phyloP scores from a whole-genome alignment of 148 eudicot species.

The Fagopyrum tataricum region DNA sequence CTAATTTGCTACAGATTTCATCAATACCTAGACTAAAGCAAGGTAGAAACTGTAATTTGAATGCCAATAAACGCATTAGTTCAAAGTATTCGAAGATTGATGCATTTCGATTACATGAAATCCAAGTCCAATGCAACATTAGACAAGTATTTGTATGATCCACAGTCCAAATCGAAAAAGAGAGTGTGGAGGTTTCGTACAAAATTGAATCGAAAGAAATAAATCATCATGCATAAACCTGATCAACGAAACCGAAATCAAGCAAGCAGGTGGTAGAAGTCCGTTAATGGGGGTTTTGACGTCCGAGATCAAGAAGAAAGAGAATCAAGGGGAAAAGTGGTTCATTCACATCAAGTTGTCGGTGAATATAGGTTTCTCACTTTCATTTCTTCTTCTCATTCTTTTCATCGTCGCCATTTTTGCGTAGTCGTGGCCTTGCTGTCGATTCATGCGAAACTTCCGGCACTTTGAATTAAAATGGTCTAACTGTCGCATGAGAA shows the following conservation, averaged over 20 bases:
- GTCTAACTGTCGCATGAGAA: background rate
- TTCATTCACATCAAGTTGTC: background rate
- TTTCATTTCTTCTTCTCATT: background rate
- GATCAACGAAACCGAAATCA: background rate
- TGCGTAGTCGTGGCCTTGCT: slow-evolving; percentile 7
- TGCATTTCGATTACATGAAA: background rate
- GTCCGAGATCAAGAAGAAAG: background rate
- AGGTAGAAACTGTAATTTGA: background rate
- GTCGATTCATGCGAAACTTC: slow-evolving; percentile 5
- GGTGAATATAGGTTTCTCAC: background rate
- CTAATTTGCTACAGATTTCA: background rate
- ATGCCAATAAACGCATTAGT: background rate
- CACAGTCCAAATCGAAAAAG: background rate
- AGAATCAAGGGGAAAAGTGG: background rate
- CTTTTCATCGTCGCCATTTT: background rate
- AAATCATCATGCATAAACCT: background rate
- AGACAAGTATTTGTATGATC: background rate
- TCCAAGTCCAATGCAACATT: background rate
- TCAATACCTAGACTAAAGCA: background rate
- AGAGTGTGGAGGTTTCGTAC: background rate
- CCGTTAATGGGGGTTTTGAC: background rate
- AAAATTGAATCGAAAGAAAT: background rate
- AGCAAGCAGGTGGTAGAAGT: background rate
- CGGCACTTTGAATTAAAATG: slow-evolving; percentile 4
- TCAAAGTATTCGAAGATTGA: background rate